A percentile compares a stretch with the other conserved stretches of the same genome.
These are phyloP conservation scores for Phlebiopsis gigantea DNA, from an alignment of 768 basidiomycete genomes.

Conservation along the genomic window DNA sequence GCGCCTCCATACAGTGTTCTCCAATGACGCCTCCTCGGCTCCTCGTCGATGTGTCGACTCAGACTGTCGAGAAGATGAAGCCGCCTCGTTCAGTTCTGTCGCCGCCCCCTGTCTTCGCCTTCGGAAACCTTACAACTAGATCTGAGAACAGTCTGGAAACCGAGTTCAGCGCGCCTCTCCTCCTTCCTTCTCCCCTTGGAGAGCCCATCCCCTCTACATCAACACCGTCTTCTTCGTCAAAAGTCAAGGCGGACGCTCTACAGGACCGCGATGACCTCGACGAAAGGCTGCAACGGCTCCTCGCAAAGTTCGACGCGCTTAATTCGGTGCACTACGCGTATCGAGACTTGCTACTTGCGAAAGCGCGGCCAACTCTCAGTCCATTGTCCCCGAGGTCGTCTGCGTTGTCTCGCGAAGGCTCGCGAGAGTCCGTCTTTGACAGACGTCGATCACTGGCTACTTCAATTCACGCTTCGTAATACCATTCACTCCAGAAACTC, in stretches of 20 bases:
- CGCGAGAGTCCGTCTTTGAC: background rate
- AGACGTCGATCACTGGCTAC: background rate
- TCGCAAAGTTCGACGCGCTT: slow-evolving; percentile 3
- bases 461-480: background rate
- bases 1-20: background rate
- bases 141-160: background rate
- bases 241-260: background rate
- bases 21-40: background rate
- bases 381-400: background rate
- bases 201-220: background rate
- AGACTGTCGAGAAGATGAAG: background rate
- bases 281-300: background rate
- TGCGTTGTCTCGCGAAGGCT: background rate
- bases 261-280: background rate
- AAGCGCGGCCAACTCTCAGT: background rate
- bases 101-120: background rate
- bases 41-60: background rate
- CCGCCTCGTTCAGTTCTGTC: background rate
- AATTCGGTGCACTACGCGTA: background rate
- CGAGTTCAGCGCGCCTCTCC: background rate
- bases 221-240: background rate
- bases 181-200: background rate
- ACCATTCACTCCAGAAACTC: too few relatives aligned
- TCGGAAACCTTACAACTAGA: background rate
- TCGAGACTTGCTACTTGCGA: background rate